These are phyloP conservation scores for Metschnikowia lunata DNA, from an alignment of 805 yeast species.

Conservation along the genomic window DNA sequence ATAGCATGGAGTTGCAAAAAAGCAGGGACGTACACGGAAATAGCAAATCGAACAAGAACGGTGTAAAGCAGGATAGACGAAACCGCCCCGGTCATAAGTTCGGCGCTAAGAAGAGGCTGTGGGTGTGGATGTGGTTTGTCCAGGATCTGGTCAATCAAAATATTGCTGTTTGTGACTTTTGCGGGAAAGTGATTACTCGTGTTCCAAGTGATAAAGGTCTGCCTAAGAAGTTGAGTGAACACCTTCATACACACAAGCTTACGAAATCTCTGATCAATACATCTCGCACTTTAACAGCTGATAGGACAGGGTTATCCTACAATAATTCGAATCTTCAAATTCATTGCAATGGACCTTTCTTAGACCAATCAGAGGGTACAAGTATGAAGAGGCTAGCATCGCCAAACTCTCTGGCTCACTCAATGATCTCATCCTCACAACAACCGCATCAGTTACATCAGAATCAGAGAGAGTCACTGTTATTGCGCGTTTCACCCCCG, in stretches of 20 bases:
- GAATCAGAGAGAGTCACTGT: no score
- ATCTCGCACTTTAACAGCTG: constrained; percentile 35
- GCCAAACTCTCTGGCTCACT: background rate
- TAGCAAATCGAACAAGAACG: background rate
- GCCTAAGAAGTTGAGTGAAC: constrained; percentile 57
- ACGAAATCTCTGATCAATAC: constrained; percentile 37
- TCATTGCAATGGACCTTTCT: constrained; percentile 9
- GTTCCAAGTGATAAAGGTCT: constrained; percentile 52
- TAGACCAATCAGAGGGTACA: constrained; percentile 3
- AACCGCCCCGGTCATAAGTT: constrained; percentile 53
- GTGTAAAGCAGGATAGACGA: constrained; percentile 26
- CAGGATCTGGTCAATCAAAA: constrained; percentile 48
- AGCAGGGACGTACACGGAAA: background rate
- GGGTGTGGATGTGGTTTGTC: constrained; percentile 62
- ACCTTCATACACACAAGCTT: constrained; percentile 51
- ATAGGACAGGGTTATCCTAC: constrained; percentile 34
- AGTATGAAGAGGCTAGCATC: background rate
- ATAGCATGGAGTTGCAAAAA: constrained; percentile 1
- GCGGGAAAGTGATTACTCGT: constrained; percentile 47
- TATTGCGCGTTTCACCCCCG: background rate
- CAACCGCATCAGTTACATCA: constrained; percentile 2
- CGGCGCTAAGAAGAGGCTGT: constrained; percentile 58
- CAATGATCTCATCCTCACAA: constrained; percentile 2
- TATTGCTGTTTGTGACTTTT: constrained; percentile 50
- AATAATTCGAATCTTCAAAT: constrained; percentile 28